These are phyloP conservation scores for Fusarium armeniacum DNA, from an alignment of 2,329 filamentous ascomycete species.

Conservation along the genomic window DNA sequence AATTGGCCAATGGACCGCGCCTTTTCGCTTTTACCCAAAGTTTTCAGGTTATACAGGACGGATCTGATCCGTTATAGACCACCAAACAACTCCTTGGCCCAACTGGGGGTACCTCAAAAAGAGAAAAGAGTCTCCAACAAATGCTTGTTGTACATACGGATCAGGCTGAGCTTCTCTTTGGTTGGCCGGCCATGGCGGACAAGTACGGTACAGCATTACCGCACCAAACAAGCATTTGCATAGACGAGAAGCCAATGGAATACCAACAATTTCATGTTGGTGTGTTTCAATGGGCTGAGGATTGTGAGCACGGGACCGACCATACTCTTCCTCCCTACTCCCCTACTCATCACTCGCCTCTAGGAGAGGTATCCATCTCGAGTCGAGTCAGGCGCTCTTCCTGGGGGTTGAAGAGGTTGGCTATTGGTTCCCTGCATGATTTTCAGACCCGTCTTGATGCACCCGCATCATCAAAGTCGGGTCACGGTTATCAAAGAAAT, in stretches of 20 bases:
- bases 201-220: conserved; percentile 22
- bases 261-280: conserved; percentile 36
- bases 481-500: conserved; percentile 33
- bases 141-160: conserved; percentile 26
- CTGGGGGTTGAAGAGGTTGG: conserved; percentile 46
- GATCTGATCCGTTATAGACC: neutral
- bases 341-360: neutral
- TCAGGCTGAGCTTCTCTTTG: conserved; percentile 24
- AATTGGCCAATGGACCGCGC: conserved; percentile 39
- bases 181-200: conserved; percentile 22
- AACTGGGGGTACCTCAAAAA: conserved; percentile 20
- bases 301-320: conserved; percentile 44
- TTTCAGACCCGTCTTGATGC: conserved; percentile 45
- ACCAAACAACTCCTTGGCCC: conserved; percentile 30
- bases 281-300: conserved; percentile 39
- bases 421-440: conserved; percentile 17
- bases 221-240: conserved; percentile 26
- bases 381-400: conserved; percentile 47
- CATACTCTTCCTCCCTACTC: neutral
- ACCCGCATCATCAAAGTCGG: conserved; percentile 34
- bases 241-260: conserved; percentile 42
- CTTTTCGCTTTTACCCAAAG: conserved; percentile 11
- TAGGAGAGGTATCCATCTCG: conserved; percentile 1
- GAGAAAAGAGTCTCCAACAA: conserved; percentile 24
- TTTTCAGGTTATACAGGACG: conserved; percentile 31